phyloP scores from a whole-genome alignment of 768 basidiomycete genomes.

The Hirschioporus abietinus region DNA sequence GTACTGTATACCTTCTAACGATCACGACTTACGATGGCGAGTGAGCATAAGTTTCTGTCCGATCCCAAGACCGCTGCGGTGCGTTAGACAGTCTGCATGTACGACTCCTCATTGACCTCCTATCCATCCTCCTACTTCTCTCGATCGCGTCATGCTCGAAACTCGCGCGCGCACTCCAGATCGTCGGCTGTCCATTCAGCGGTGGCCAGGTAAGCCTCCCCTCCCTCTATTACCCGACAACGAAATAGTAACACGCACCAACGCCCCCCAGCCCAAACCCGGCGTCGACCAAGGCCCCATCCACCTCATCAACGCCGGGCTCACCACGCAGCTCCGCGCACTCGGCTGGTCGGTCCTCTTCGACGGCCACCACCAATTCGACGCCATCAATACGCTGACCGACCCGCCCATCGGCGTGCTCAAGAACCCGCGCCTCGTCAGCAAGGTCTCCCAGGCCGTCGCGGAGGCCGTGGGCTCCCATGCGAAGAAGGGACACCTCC shows the following conservation, averaged over 20 bases:
- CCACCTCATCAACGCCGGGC: slow-evolving; percentile 81
- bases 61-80: slow-evolving; percentile 78
- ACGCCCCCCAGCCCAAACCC: slow-evolving; percentile 47
- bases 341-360: slow-evolving; percentile 90
- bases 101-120: not conserved
- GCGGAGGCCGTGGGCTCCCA: slow-evolving; percentile 72
- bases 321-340: slow-evolving; percentile 65
- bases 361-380: slow-evolving; percentile 87
- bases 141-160: slow-evolving; percentile 1
- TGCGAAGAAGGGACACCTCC: slow-evolving; percentile 72
- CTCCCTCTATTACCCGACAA: slow-evolving; percentile 6
- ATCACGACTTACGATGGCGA: slow-evolving; percentile 17
- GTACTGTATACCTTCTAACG: not conserved
- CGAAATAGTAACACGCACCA: not conserved
- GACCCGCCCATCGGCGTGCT: slow-evolving; percentile 86
- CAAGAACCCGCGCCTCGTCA: slow-evolving; percentile 87
- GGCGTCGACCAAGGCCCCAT: slow-evolving; percentile 90
- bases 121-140: not conserved
- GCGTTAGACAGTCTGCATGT: slow-evolving; percentile 28
- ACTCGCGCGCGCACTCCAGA: slow-evolving; percentile 35
- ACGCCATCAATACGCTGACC: slow-evolving; percentile 53
- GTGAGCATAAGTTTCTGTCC: slow-evolving; percentile 42
- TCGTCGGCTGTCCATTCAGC: slow-evolving; percentile 94
- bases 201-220: slow-evolving; percentile 55
- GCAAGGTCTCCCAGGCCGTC: slow-evolving; percentile 74